phyloP scores from a whole-genome alignment of 345 rosid species.

The Citrus inodora region DNA sequence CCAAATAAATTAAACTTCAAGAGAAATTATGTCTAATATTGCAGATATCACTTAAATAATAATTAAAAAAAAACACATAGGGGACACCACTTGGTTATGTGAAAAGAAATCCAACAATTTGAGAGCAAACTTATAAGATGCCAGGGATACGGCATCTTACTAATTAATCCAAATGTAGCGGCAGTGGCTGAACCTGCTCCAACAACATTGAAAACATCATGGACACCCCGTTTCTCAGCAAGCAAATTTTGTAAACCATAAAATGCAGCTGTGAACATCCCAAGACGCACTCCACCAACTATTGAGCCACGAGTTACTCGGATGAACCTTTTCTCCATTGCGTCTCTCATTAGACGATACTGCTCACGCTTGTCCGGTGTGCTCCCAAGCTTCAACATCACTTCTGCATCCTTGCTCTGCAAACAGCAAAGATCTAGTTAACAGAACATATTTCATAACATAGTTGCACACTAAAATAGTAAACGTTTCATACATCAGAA shows the following conservation, averaged over 20 bases:
- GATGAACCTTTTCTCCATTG: slow-evolving; percentile 89
- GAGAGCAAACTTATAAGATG: neutral
- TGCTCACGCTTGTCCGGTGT: slow-evolving; percentile 88
- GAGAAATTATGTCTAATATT: neutral
- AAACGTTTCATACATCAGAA: too few species aligned
- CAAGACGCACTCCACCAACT: slow-evolving; percentile 87
- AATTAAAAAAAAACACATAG: too few species aligned
- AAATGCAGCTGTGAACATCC: slow-evolving; percentile 86
- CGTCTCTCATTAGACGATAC: slow-evolving; percentile 84
- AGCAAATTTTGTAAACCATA: slow-evolving; percentile 71
- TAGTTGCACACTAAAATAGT: too few species aligned
- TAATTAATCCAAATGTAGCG: slow-evolving; percentile 75
- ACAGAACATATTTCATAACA: neutral
- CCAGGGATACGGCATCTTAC: slow-evolving; percentile 35
- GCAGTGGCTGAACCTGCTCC: slow-evolving; percentile 98
- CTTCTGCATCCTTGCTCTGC: slow-evolving; percentile 96
- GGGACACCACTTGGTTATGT: neutral
- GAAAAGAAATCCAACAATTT: neutral
- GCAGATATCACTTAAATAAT: neutral
- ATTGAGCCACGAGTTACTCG: slow-evolving; percentile 88
- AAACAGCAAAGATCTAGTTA: neutral
- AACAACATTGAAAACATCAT: slow-evolving; percentile 73
- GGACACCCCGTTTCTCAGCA: slow-evolving; percentile 75
- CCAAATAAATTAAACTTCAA: neutral
- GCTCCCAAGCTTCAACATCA: slow-evolving; percentile 94